Evolutionary conservation across 2,329 filamentous ascomycete species (phyloP).

Genomic region (Fusarium humuli): DNA sequence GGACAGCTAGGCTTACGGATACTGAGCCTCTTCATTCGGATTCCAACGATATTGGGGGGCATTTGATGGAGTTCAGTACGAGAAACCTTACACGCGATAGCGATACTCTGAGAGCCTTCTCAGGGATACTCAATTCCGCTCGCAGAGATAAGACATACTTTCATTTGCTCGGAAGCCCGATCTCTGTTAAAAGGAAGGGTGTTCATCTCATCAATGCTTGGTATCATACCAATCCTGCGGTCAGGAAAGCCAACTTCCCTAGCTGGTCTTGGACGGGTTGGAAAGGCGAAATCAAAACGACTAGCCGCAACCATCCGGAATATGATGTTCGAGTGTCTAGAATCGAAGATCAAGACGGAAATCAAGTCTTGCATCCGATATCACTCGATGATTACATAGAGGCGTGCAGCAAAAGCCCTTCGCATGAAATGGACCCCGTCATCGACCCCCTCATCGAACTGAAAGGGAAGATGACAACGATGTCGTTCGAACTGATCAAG

Average conservation of each 20-base stretch:
- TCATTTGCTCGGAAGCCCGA: not conserved
- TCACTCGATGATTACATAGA: not conserved
- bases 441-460: not conserved
- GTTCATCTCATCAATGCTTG: not conserved
- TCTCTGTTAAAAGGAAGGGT: rapidly evolving
- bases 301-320: rapidly evolving
- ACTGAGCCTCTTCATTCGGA: no score
- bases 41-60: no score
- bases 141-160: no score
- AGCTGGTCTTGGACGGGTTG: not conserved
- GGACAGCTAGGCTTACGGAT: no score
- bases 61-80: not conserved
- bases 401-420: rapidly evolving
- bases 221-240: rapidly evolving
- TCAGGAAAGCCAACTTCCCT: rapidly evolving
- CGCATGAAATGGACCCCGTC: rapidly evolving
- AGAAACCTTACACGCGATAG: rapidly evolving
- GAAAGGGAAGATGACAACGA: rapidly evolving
- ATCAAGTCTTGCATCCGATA: no score
- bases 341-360: no score
- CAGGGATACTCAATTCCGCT: not conserved
- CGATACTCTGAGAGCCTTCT: not conserved
- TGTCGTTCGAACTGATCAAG: not conserved
- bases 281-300: not conserved
- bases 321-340: no score